phyloP scores from a whole-genome alignment of 352 stramenopile species.

The Globisporangium alternatum region DNA sequence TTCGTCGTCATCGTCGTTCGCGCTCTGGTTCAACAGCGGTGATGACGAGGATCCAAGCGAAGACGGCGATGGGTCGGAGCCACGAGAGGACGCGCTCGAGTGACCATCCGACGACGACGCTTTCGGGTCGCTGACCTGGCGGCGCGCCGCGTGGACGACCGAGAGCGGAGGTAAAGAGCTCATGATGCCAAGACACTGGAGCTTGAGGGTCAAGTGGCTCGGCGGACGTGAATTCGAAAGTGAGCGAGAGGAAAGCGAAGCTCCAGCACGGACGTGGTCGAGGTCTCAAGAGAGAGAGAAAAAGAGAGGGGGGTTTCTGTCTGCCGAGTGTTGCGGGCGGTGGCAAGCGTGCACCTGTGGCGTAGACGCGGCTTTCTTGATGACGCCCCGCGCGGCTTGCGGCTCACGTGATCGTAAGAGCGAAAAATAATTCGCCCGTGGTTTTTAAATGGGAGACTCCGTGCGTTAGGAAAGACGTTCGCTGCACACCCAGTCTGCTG shows the following conservation, averaged over 20 bases:
- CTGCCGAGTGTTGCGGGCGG: neutral
- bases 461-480: neutral
- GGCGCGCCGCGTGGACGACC: neutral
- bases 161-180: constrained; percentile 1
- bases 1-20: neutral
- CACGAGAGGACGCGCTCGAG: neutral
- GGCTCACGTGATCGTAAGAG: neutral
- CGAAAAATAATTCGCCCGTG: constrained; percentile 4
- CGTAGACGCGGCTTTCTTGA: neutral
- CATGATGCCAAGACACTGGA: neutral
- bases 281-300: neutral
- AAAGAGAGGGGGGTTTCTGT: neutral
- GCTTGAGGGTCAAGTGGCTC: neutral
- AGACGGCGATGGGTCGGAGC: neutral
- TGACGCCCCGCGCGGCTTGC: no score
- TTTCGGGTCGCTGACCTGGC: neutral
- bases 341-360: neutral
- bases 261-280: no score
- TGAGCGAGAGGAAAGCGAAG: neutral
- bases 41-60: neutral
- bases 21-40: neutral
- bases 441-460: neutral
- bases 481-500: neutral
- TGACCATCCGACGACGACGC: neutral
- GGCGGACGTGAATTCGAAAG: neutral